A percentile compares a stretch with the other conserved stretches of the same genome.
These are phyloP conservation scores for Biscogniauxia sp. DNA, from an alignment of 2,329 filamentous ascomycete species.

Conservation along the genomic window DNA sequence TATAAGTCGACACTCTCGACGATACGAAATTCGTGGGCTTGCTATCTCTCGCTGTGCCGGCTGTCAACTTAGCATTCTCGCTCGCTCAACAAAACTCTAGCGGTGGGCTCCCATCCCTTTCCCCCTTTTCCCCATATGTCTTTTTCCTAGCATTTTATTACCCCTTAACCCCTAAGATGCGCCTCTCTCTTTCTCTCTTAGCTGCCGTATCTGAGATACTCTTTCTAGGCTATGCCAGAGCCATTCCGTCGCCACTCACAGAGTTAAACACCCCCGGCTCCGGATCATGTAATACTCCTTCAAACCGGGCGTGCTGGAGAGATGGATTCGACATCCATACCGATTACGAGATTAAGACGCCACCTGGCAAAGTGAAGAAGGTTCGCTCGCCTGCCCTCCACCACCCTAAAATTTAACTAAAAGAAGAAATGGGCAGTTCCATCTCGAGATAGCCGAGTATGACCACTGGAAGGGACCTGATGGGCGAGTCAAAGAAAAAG, in stretches of 20 bases:
- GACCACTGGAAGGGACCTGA: conserved; percentile 26
- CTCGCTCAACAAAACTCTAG: neutral
- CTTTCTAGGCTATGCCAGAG: neutral
- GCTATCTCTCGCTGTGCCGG: neutral
- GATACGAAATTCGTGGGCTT: neutral
- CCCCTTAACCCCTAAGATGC: neutral
- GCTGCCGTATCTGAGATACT: neutral
- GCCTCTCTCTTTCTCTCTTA: neutral
- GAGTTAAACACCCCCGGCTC: conserved; percentile 9
- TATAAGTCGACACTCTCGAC: neutral
- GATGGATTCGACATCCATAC: conserved; percentile 26
- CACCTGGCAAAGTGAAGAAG: conserved; percentile 13
- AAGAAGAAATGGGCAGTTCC: conserved; percentile 12
- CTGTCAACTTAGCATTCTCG: neutral
- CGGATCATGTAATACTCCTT: conserved; percentile 16
- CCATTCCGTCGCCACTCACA: conserved; percentile 7
- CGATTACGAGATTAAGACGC: conserved; percentile 25
- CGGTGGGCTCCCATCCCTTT: neutral
- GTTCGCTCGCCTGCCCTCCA: conserved; percentile 36
- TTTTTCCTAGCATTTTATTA: neutral
- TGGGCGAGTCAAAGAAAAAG: conserved; percentile 28
- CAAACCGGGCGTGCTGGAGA: conserved; percentile 27
- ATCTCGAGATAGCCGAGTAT: conserved; percentile 22
- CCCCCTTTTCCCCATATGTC: neutral
- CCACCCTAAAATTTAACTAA: neutral